Evolutionary conservation across 139 green algal species (phyloP), one percentile per base, ranked within the genome.

Genomic region (Gonium pectorale): DNA sequence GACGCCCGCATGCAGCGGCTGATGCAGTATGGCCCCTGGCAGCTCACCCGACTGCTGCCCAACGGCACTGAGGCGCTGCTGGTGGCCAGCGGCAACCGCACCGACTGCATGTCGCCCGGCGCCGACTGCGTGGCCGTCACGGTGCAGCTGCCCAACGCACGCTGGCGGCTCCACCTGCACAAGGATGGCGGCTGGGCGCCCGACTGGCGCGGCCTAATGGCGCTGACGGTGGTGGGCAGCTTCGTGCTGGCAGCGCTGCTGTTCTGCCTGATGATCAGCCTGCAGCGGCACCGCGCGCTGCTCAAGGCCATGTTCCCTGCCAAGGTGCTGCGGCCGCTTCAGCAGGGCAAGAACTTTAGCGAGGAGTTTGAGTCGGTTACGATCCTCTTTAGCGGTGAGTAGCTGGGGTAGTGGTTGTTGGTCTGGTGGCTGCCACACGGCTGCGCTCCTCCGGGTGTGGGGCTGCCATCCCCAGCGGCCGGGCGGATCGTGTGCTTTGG

Each of bases 351-450:
- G 29, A 67, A 38, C 60, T 67, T 67, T n/a, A 37, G 26, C n/a
- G 60, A 67, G 60, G 60, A 67, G 60, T 67, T 67, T 29, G 60
- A n/a, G n/a, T n/a, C n/a, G n/a, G n/a, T n/a, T n/a, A n/a, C n/a
- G n/a, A n/a, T n/a, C n/a, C n/a, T n/a, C n/a, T n/a, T n/a, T n/a
- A n/a, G n/a, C n/a, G n/a, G n/a, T n/a, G n/a, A n/a, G n/a, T n/a
- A n/a, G n/a, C n/a, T n/a, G n/a, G n/a, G n/a, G n/a, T n/a, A n/a
- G n/a, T n/a, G n/a, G n/a, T n/a, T n/a, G n/a, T n/a, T n/a, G n/a
- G n/a, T n/a, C n/a, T n/a, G n/a, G n/a, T n/a, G n/a, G n/a, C n/a
- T n/a, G n/a, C n/a, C n/a, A n/a, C n/a, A n/a, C n/a, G n/a, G n/a
- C n/a, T n/a, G n/a, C n/a, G n/a, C n/a, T n/a, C n/a, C n/a, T n/a